Percentiles rank a stretch among this genome's conserved stretches.
Evolutionary conservation across 768 basidiomycete genomes (phyloP).

Genomic region (Suillus ampliporus): DNA sequence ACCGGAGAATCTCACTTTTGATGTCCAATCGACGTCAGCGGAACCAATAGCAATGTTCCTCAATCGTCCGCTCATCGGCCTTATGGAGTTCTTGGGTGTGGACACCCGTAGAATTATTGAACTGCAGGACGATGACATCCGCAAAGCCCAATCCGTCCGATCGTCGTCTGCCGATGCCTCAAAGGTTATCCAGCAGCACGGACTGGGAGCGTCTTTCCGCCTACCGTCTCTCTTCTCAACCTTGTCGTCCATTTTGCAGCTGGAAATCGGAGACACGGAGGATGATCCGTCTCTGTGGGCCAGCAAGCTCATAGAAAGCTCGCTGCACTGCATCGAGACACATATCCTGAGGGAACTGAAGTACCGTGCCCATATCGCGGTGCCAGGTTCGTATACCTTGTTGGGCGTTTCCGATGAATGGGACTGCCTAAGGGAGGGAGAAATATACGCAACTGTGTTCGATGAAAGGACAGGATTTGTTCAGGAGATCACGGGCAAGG

Average conservation of each 20-base stretch:
- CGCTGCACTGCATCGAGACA: slow-evolving; percentile 45
- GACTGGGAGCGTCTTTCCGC: slow-evolving; percentile 52
- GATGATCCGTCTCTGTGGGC: slow-evolving; percentile 19
- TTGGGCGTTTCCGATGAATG: slow-evolving; percentile 60
- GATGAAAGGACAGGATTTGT: slow-evolving; percentile 37
- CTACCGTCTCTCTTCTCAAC: slow-evolving; percentile 49
- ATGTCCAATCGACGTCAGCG: slow-evolving; percentile 53
- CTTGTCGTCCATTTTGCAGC: slow-evolving; percentile 35
- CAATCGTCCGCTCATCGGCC: slow-evolving; percentile 53
- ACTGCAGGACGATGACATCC: slow-evolving; percentile 46
- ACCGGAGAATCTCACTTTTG: slow-evolving; percentile 47
- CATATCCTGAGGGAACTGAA: slow-evolving; percentile 58
- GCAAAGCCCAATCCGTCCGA: slow-evolving; percentile 40
- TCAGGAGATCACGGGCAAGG: slow-evolving; percentile 39
- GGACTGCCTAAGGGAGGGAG: slow-evolving; percentile 49
- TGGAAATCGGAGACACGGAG: slow-evolving; percentile 30
- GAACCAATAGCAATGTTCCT: slow-evolving; percentile 49
- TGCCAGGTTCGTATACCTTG: slow-evolving; percentile 54
- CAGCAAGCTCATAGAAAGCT: slow-evolving; percentile 43
- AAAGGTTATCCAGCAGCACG: slow-evolving; percentile 47
- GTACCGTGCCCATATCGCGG: slow-evolving; percentile 53
- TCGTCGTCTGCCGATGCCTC: slow-evolving; percentile 41
- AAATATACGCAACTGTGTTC: slow-evolving; percentile 51
- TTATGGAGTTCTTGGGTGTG: slow-evolving; percentile 52
- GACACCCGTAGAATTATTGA: slow-evolving; percentile 37